Percentiles rank a stretch among this genome's conserved stretches.
Evolutionary conservation across 305 asterid genomes (phyloP).

Genomic region (Fraxinus sp.): DNA sequence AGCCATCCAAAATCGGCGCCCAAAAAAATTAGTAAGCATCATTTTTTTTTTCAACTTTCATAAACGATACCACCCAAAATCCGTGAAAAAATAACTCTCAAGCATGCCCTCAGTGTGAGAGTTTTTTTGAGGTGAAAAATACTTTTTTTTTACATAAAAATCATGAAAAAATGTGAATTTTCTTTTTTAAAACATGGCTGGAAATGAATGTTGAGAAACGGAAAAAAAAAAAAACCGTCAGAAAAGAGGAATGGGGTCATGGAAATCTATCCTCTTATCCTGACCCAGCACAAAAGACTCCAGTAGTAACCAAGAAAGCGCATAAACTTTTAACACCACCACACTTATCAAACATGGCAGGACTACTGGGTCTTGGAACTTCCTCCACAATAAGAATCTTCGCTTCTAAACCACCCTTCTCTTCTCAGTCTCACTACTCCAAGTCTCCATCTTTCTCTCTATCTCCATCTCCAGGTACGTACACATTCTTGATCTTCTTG

Average conservation of each 20-base stretch:
- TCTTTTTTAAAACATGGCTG: no score
- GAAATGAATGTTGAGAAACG: no score
- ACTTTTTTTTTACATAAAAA: no score
- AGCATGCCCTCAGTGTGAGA: no score
- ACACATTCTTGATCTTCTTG: slow-evolving; percentile 9
- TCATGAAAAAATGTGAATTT: no score
- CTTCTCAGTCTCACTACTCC: slow-evolving; percentile 25
- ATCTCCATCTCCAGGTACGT: slow-evolving; percentile 45
- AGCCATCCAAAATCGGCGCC: no score
- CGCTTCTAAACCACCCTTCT: slow-evolving; percentile 36
- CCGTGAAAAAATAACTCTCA: no score
- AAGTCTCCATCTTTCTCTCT: slow-evolving; percentile 33
- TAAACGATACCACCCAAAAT: no score
- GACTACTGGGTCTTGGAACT: slow-evolving; percentile 38
- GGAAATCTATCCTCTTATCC: slow-evolving; percentile 74
- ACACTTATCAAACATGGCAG: slow-evolving; percentile 40
- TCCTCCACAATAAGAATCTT: slow-evolving; percentile 42
- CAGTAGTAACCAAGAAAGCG: slow-evolving; percentile 11
- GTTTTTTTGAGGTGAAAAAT: no score
- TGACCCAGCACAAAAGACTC: slow-evolving; percentile 7
- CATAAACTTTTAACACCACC: background rate
- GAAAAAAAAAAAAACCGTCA: no score
- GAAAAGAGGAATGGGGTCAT: slow-evolving; percentile 6
- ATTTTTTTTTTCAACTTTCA: no score
- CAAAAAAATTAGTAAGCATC: no score